Evolutionary conservation across 148 eudicot species (phyloP).

Genomic region (Vaccinium vitisidaea): DNA sequence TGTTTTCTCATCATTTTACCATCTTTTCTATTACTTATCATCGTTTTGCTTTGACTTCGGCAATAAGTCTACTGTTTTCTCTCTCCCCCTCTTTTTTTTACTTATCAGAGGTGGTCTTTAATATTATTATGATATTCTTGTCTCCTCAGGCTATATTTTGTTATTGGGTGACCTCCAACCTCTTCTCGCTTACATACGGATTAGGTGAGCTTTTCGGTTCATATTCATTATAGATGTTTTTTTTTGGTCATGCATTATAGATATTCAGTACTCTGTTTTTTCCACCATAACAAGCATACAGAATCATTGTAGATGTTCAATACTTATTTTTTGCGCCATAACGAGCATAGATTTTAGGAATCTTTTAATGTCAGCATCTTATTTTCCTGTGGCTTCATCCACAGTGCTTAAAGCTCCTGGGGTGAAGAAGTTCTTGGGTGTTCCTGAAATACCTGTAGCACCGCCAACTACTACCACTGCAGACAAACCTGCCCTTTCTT

Average conservation of each 20-base stretch:
- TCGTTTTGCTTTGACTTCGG: background rate
- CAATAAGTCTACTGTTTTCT: background rate
- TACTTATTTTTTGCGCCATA: background rate
- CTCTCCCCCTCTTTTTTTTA: background rate
- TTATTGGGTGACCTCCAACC: slow-evolving; percentile 90
- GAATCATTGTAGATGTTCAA: background rate
- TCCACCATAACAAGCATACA: background rate
- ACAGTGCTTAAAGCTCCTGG: slow-evolving; percentile 67
- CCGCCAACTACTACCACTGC: slow-evolving; percentile 35
- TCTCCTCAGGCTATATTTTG: slow-evolving; percentile 82
- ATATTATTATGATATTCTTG: background rate
- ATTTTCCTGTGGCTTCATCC: background rate
- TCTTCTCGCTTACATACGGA: slow-evolving; percentile 83
- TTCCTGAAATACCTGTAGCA: slow-evolving; percentile 56
- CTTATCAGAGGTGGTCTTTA: background rate
- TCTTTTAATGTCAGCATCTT: background rate
- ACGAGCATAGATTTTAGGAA: slow-evolving; percentile 3
- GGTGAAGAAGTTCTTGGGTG: slow-evolving; percentile 62
- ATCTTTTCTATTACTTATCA: background rate
- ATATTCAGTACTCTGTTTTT: background rate
- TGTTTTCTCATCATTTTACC: background rate
- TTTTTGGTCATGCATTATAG: no score
- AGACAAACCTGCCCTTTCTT: slow-evolving; percentile 44
- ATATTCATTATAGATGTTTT: background rate
- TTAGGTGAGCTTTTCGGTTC: slow-evolving; percentile 47